Conservation (phyloP, 2,329 filamentous ascomycete species). For the Colletotrichum eleusines region DNA sequence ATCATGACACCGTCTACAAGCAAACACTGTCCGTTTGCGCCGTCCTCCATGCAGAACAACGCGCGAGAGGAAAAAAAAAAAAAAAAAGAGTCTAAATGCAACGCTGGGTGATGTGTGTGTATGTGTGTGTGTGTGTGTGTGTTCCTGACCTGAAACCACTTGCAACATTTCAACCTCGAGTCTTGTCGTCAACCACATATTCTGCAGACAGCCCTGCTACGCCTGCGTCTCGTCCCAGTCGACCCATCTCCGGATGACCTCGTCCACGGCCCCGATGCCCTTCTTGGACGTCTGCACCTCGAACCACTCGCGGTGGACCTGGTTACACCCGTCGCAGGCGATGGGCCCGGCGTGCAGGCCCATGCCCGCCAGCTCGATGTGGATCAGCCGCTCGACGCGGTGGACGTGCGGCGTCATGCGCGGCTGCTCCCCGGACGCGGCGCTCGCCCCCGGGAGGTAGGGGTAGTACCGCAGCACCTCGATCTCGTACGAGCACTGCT, state of each 20-base stretch:
- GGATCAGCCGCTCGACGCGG: slow-evolving; percentile 89
- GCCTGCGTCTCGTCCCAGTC: slow-evolving; percentile 76
- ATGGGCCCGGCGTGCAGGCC: slow-evolving; percentile 64
- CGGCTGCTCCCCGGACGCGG: slow-evolving; percentile 54
- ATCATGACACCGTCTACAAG: neutral
- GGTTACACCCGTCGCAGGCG: slow-evolving; percentile 82
- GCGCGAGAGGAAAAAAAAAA: neutral
- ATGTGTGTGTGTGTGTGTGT: neutral
- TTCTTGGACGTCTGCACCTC: slow-evolving; percentile 82
- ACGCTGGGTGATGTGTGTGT: neutral
- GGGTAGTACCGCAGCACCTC: slow-evolving; percentile 94
- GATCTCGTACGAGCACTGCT: slow-evolving; percentile 91
- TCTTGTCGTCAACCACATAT: too few relatives aligned
- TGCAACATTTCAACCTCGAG: too few relatives aligned
- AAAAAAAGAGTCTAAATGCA: neutral
- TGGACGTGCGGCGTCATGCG: slow-evolving; percentile 87
- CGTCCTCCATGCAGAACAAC: slow-evolving; percentile 5
- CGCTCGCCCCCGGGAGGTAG: slow-evolving; percentile 67
- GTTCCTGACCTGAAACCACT: too few relatives aligned
- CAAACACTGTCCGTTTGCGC: neutral
- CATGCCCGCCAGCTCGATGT: slow-evolving; percentile 83
- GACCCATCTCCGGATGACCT: slow-evolving; percentile 86
- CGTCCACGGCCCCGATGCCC: slow-evolving; percentile 74
- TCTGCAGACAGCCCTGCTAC: too few relatives aligned
- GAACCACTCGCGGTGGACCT: slow-evolving; percentile 95